Evolutionary conservation across 768 basidiomycete species (phyloP), one percentile per base, ranked within the genome.

Genomic region (Lentinus brumalis): DNA sequence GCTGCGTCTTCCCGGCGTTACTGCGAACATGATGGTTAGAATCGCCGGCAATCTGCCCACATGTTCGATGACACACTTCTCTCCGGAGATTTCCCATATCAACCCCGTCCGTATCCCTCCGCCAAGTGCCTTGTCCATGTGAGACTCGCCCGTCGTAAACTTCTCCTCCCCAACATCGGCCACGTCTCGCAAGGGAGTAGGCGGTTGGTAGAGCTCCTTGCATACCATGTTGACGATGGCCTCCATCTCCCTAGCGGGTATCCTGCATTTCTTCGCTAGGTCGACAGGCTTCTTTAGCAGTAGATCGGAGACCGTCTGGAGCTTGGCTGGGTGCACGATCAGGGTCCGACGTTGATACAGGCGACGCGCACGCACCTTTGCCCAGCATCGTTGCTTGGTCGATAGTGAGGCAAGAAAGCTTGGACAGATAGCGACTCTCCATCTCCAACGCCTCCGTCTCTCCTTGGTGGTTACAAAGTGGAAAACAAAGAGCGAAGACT

Each of bases 1-100:
- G 75, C 67, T 98, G 95, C 0, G 94, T 94, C 76, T 99, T 99
- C 41, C 97, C 97, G 30, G 96, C 87, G 26, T 94, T 89, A 70
- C 97, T 99, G 70, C 10, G 21, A 26, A 49, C 12, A 21, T 30
- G 42, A 16, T 44, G 42, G 46, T 49, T 29, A 49, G 46, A 18
- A 49, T 9, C 6, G 35, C 35, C 35, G 35, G 12, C 26, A 49
- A 4, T 14, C 21, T 29, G 26, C 7, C 21, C 26, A 39, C 18
- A 9, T 32, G 9, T 41, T 40, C 15, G n/a, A 38, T 26, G 46
- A 69, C 76, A 62, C 73, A 94, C 95, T 93, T 92, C 79, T 96
- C 92, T 30, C 95, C 95, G 12, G 82, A 86, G 42, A 96, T 76
- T 66, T 98, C 95, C 85, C 92, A 96, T 3, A 98, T 63, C 83